Evolutionary conservation across 805 yeast species (phyloP).

Genomic region (Hanseniaspora hatyaiensis): DNA sequence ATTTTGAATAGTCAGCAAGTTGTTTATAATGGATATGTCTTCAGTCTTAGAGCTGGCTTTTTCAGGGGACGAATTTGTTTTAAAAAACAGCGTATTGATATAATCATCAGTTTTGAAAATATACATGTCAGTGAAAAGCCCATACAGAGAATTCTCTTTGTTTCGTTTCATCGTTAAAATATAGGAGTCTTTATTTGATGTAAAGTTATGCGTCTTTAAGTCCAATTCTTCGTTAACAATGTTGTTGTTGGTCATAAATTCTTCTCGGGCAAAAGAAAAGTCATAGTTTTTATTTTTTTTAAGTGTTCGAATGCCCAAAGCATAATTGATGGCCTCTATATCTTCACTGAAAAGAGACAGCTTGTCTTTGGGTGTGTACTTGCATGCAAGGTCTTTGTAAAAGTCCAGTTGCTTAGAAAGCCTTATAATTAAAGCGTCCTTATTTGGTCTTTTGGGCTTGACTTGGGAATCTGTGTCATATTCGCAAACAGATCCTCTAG

Average conservation of each 20-base stretch:
- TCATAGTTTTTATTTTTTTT: not conserved
- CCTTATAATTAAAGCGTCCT: conserved; percentile 26
- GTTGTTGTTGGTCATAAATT: not conserved
- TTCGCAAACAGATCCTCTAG: conserved; percentile 24
- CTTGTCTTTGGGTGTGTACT: conserved; percentile 9
- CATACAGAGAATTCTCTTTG: not conserved
- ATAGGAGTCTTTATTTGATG: not conserved
- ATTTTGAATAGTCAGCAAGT: not conserved
- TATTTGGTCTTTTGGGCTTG: conserved; percentile 27
- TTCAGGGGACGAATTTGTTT: not conserved
- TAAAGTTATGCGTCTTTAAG: no score
- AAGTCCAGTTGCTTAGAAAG: conserved; percentile 27
- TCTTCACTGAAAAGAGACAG: conserved; percentile 7
- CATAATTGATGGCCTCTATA: conserved; percentile 14
- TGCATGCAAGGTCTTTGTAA: conserved; percentile 26
- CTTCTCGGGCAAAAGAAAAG: not conserved
- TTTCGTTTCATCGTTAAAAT: not conserved
- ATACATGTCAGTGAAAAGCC: conserved; percentile 6
- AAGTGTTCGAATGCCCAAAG: conserved; percentile 6
- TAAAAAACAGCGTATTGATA: conserved; percentile 2
- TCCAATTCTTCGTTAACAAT: not conserved
- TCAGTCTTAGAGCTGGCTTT: not conserved
- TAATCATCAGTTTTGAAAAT: conserved; percentile 14
- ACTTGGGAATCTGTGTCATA: conserved; percentile 28
- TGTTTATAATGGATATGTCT: not conserved